phyloP scores from a whole-genome alignment of 257 asterid species.

The Leonotis leonurus region DNA sequence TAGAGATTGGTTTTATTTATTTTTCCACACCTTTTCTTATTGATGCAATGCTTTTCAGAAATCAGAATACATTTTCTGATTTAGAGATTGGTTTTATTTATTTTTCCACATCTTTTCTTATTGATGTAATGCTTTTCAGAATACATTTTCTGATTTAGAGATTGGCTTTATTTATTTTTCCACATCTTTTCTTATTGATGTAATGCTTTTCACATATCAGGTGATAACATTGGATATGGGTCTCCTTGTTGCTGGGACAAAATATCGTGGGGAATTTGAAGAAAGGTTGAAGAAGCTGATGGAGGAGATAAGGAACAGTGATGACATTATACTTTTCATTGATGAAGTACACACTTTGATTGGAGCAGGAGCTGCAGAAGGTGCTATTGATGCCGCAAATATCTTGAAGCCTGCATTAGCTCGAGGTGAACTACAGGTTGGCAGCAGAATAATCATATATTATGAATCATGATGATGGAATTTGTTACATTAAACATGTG shows the following conservation, averaged over 20 bases:
- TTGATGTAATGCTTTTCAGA: neutral
- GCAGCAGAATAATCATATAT: neutral
- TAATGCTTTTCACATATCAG: slow-evolving; percentile 9
- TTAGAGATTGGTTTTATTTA: too few relatives aligned
- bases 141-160: neutral
- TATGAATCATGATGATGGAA: neutral
- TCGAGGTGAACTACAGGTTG: slow-evolving; percentile 92
- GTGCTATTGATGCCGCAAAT: slow-evolving; percentile 96
- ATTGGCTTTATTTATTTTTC: neutral
- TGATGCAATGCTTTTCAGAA: neutral
- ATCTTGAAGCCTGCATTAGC: slow-evolving; percentile 93
- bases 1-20: too few relatives aligned
- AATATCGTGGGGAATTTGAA: slow-evolving; percentile 97
- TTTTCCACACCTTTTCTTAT: too few relatives aligned
- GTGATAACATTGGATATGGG: slow-evolving; percentile 27
- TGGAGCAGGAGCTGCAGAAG: slow-evolving; percentile 99
- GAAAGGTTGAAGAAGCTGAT: slow-evolving; percentile 84
- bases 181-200: neutral
- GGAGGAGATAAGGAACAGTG: slow-evolving; percentile 91
- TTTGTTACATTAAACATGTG: neutral
- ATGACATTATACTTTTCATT: slow-evolving; percentile 80
- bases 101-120: too few relatives aligned
- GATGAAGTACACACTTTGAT: slow-evolving; percentile 96
- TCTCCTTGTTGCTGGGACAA: slow-evolving; percentile 29
- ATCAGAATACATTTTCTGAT: neutral